Evolutionary conservation across 176 grass and related monocot species (phyloP).

Genomic region (Carex scoparia): DNA sequence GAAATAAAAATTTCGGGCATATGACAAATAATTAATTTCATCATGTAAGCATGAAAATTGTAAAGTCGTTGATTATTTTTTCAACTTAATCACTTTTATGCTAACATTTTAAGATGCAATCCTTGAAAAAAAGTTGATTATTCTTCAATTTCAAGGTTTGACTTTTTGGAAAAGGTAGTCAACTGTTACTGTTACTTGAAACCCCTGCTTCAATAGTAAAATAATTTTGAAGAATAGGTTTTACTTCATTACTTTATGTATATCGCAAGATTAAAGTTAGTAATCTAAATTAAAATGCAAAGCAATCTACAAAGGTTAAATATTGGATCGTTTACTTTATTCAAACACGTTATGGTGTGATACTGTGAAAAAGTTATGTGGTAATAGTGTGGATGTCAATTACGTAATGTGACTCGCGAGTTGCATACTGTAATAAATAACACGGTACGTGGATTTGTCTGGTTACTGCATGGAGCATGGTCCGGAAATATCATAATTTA

Average conservation of each 20-base stretch:
- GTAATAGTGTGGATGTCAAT: too few relatives aligned
- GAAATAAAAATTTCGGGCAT: too few relatives aligned
- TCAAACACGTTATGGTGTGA: not conserved
- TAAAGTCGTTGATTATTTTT: not conserved
- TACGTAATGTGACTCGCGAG: too few relatives aligned
- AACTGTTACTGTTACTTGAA: not conserved
- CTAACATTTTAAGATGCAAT: too few relatives aligned
- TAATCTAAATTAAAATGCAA: not conserved
- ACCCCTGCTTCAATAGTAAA: not conserved
- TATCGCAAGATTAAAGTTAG: not conserved
- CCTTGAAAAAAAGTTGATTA: not conserved
- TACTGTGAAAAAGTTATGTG: too few relatives aligned
- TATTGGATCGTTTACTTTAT: not conserved
- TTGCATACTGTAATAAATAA: too few relatives aligned
- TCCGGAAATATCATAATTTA: too few relatives aligned
- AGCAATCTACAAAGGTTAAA: not conserved
- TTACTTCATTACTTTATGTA: not conserved
- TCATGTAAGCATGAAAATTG: not conserved
- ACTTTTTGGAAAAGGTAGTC: not conserved
- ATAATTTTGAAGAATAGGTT: not conserved
- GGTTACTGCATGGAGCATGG: too few relatives aligned
- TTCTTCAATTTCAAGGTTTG: constrained; percentile 1
- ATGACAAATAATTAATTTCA: not conserved
- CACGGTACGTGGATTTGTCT: too few relatives aligned
- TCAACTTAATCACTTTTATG: not conserved